phyloP scores from a whole-genome alignment of 2,329 filamentous ascomycete genomes.

The Didymella exigua region DNA sequence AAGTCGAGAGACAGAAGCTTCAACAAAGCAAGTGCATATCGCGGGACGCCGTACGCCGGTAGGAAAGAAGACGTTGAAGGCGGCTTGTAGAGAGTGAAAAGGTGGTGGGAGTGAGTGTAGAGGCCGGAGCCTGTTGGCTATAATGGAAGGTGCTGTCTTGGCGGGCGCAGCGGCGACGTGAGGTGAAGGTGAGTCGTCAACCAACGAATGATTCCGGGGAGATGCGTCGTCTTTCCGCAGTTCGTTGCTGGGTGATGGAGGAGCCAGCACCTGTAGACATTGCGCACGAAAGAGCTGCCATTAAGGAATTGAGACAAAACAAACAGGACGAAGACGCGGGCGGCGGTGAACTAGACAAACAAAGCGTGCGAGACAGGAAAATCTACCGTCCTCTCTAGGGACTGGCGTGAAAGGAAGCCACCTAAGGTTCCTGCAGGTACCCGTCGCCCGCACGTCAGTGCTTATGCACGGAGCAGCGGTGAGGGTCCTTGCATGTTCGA shows the following conservation, averaged over 20 bases:
- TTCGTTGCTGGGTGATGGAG: not conserved
- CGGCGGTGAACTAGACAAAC: not conserved
- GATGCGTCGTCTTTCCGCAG: not conserved
- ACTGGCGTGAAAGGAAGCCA: not conserved
- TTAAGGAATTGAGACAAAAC: not conserved
- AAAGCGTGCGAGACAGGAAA: not conserved
- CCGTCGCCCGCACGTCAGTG: constrained; percentile 17
- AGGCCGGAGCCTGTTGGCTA: not conserved
- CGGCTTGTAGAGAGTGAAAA: not conserved
- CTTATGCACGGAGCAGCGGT: constrained; percentile 8
- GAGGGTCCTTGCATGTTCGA: not conserved
- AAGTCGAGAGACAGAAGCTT: constrained; percentile 1
- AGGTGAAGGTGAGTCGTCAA: constrained; percentile 19
- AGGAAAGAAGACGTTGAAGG: not conserved
- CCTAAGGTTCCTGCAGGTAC: constrained; percentile 21
- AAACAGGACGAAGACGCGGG: not conserved
- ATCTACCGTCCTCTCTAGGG: not conserved
- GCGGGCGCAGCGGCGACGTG: constrained; percentile 1
- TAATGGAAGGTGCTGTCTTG: constrained; percentile 5
- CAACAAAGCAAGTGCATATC: constrained; percentile 6
- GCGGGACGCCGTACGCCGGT: constrained; percentile 6
- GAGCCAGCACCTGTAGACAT: not conserved
- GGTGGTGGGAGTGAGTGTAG: not conserved
- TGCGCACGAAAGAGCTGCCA: not conserved
- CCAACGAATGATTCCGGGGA: not conserved